phyloP scores from a whole-genome alignment of 169 alveolate genomes.

The Plasmodium gaboni region DNA sequence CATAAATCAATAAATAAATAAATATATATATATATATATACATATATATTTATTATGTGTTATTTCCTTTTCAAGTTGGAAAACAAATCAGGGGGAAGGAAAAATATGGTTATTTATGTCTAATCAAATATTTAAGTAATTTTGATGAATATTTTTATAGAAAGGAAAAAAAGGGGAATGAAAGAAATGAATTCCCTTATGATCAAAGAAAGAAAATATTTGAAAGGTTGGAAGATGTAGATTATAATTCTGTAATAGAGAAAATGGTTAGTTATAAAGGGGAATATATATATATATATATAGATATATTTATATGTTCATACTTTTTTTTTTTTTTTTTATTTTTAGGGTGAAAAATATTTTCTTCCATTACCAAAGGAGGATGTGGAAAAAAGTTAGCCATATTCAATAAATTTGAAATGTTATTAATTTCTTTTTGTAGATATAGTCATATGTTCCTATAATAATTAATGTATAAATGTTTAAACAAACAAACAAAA shows the following conservation, averaged over 20 bases:
- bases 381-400: constrained; percentile 34
- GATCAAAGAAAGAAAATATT: constrained; percentile 47
- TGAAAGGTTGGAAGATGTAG: constrained; percentile 24
- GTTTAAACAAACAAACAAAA: neutral
- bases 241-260: constrained; percentile 32
- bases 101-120: constrained; percentile 16
- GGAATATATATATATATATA: neutral
- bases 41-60: neutral
- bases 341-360: constrained; percentile 44
- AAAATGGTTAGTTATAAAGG: constrained; percentile 24
- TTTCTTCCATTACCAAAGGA: constrained; percentile 19
- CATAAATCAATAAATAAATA: neutral
- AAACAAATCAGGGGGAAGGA: constrained; percentile 18
- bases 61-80: neutral
- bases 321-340: neutral
- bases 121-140: constrained; percentile 23
- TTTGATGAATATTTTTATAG: neutral
- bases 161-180: constrained; percentile 6
- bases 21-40: constrained; percentile 9
- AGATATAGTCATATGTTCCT: too few relatives aligned
- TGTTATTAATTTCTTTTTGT: too few relatives aligned
- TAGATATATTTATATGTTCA: neutral
- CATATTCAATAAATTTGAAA: too few relatives aligned
- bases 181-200: neutral
- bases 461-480: too few relatives aligned